Evolutionary conservation across 345 rosid genomes (phyloP).

Genomic region (Orychophragmus violaceus): DNA sequence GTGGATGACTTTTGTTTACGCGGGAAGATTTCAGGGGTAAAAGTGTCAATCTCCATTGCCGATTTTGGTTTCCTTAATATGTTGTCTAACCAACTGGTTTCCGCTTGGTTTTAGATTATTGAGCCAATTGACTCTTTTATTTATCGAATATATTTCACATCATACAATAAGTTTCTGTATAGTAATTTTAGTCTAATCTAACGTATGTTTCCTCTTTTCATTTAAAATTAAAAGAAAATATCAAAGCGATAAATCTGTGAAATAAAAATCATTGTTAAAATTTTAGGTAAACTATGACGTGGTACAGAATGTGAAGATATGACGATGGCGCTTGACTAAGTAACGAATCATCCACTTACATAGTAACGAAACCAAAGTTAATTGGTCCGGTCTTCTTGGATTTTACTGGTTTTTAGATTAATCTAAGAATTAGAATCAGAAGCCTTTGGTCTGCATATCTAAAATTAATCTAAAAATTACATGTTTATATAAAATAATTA

Average conservation of each 20-base stretch:
- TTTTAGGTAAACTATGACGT: neutral
- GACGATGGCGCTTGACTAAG: neutral
- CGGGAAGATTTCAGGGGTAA: no score
- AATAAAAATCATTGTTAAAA: neutral
- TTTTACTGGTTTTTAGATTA: neutral
- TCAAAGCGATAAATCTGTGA: neutral
- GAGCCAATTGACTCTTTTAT: no score
- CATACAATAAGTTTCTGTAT: neutral
- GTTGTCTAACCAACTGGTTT: no score
- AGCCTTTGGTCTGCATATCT: neutral
- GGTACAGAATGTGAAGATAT: neutral
- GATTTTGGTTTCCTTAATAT: no score
- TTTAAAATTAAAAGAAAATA: neutral
- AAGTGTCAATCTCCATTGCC: no score
- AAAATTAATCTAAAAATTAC: neutral
- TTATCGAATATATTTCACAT: neutral
- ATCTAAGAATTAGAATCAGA: neutral
- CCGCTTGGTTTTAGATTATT: no score
- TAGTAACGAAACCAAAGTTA: constrained; percentile 3
- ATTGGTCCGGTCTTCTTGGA: neutral
- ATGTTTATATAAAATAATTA: neutral
- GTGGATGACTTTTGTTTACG: no score
- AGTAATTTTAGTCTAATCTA: neutral
- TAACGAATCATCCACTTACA: neutral
- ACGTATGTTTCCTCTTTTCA: neutral